Conservation (phyloP, 805 yeast species). For the Metschnikowia cerradonensis region DNA sequence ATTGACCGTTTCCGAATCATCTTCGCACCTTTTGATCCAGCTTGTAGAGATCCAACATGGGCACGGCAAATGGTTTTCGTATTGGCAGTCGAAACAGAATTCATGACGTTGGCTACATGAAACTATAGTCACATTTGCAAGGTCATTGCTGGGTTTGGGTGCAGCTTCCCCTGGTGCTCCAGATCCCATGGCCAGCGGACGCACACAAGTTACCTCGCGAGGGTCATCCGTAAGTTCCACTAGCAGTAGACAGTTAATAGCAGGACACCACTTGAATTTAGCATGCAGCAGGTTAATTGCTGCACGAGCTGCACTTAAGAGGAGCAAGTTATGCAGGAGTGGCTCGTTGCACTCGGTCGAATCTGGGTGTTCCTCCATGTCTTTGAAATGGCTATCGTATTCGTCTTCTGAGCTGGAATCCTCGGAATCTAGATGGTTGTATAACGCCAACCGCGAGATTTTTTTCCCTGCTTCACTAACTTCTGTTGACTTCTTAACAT, state of each 20-base stretch:
- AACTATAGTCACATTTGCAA: conserved; percentile 56
- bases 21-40: conserved; percentile 79
- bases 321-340: conserved; percentile 10
- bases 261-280: conserved; percentile 75
- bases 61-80: conserved; percentile 79
- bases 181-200: conserved; percentile 7
- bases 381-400: not conserved
- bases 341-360: conserved; percentile 6
- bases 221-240: conserved; percentile 31
- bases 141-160: conserved; percentile 7
- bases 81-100: conserved; percentile 75
- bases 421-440: not conserved
- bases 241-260: conserved; percentile 68
- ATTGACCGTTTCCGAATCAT: conserved; percentile 81
- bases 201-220: conserved; percentile 12
- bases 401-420: conserved; percentile 2
- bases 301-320: conserved; percentile 12
- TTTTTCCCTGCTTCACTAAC: not conserved
- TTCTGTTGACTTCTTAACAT: not conserved
- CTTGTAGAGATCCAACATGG: conserved; percentile 63
- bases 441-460: not conserved
- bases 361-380: not conserved
- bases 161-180: not conserved
- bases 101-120: conserved; percentile 60
- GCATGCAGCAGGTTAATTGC: conserved; percentile 22